phyloP scores from a whole-genome alignment of 2,329 filamentous ascomycete species.

The Tolypocladium endophyticum region DNA sequence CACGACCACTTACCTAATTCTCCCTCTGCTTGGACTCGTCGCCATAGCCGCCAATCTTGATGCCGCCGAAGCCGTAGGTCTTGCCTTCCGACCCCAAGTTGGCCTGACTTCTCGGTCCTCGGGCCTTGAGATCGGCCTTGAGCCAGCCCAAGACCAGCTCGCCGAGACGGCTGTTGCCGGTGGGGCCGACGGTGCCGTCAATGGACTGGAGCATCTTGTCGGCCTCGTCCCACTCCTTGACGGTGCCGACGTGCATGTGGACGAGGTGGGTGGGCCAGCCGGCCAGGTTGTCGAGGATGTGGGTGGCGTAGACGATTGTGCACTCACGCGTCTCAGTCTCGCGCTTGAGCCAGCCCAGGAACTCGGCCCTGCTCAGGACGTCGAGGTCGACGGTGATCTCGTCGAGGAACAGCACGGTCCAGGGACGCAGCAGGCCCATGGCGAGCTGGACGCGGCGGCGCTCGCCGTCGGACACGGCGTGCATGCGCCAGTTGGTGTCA shows the following conservation, averaged over 20 bases:
- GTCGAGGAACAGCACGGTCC: slow-evolving; percentile 83
- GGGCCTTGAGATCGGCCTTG: slow-evolving; percentile 63
- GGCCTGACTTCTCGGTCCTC: slow-evolving; percentile 62
- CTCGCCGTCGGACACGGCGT: slow-evolving; percentile 90
- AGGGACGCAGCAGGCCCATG: slow-evolving; percentile 88
- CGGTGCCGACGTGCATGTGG: slow-evolving; percentile 83
- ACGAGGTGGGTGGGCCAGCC: slow-evolving; percentile 93
- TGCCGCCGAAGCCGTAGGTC: slow-evolving; percentile 45
- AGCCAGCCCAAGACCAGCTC: slow-evolving; percentile 86
- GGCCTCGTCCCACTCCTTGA: slow-evolving; percentile 77
- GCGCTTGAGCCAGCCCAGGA: slow-evolving; percentile 72
- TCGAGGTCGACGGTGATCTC: slow-evolving; percentile 97
- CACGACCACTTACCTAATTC: too few relatives aligned
- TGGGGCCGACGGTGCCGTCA: slow-evolving; percentile 20
- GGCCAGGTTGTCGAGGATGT: slow-evolving; percentile 91
- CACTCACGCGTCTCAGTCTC: slow-evolving; percentile 77
- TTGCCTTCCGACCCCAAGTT: slow-evolving; percentile 49
- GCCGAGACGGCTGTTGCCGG: slow-evolving; percentile 74
- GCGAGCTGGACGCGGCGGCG: slow-evolving; percentile 83
- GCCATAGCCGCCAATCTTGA: slow-evolving; percentile 44
- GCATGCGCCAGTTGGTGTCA: slow-evolving; percentile 87
- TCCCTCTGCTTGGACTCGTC: slow-evolving; percentile 36
- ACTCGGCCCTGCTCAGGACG: slow-evolving; percentile 72
- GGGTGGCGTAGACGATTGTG: slow-evolving; percentile 94
- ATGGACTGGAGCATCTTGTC: slow-evolving; percentile 54